Conservation (phyloP, 1,139 yeast species). For the Scheffersomyces quercinus region DNA sequence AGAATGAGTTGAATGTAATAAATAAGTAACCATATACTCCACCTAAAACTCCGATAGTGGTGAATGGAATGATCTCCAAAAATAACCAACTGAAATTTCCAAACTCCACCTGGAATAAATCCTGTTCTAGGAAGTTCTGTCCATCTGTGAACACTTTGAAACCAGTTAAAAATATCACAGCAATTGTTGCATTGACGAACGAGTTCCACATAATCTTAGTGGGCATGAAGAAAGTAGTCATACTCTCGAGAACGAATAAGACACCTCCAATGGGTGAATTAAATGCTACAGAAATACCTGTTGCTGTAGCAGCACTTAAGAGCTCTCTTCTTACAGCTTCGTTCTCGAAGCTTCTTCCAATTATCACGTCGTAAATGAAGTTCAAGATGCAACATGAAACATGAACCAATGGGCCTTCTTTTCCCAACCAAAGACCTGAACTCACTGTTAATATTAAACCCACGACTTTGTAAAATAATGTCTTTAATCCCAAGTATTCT, state of each 20-base stretch:
- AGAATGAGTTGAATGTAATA: conserved; percentile 46
- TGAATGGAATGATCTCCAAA: conserved; percentile 68
- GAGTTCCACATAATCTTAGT: conserved; percentile 77
- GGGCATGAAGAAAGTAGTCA: conserved; percentile 63
- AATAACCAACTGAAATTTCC: conserved; percentile 75
- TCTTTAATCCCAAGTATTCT: conserved; percentile 47
- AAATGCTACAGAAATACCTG: conserved; percentile 92
- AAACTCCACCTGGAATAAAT: conserved; percentile 61
- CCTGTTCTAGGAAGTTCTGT: conserved; percentile 51
- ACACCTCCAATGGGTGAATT: conserved; percentile 97
- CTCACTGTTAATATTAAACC: conserved; percentile 70
- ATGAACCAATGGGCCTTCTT: conserved; percentile 93
- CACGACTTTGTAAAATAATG: conserved; percentile 49
- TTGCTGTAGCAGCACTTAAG: conserved; percentile 84
- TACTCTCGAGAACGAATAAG: conserved; percentile 75
- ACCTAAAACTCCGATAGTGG: conserved; percentile 65
- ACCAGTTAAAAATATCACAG: conserved; percentile 63
- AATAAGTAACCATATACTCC: conserved; percentile 65
- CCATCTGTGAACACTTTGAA: conserved; percentile 60
- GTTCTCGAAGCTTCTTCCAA: conserved; percentile 45
- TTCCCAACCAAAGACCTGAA: conserved; percentile 87
- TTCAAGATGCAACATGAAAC: conserved; percentile 66
- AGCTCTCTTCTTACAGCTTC: conserved; percentile 64
- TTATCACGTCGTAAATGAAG: conserved; percentile 25
- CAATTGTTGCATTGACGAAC: conserved; percentile 73